Evolutionary conservation across 805 yeast genomes (phyloP).

Genomic region (Barnettozyma wickerhamii): DNA sequence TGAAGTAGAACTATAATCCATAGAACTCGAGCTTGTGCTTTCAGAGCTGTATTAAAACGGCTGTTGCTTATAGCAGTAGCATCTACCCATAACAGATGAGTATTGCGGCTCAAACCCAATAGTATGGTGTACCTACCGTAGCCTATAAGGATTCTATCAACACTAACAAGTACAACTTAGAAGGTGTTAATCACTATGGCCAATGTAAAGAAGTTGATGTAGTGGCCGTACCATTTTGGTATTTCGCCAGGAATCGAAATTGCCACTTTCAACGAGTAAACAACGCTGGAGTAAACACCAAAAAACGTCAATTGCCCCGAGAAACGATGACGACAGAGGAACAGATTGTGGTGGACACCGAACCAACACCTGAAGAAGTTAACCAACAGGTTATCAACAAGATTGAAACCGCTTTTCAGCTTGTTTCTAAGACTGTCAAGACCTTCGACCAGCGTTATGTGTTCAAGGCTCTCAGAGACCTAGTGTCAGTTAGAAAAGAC

Average conservation of each 20-base stretch:
- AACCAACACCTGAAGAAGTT: slow-evolving; percentile 26
- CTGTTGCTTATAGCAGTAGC: too few species aligned
- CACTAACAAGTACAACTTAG: too few species aligned
- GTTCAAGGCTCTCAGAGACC: slow-evolving; percentile 78
- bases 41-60: too few species aligned
- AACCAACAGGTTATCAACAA: slow-evolving; percentile 29
- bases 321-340: slow-evolving; percentile 22
- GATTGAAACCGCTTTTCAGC: slow-evolving; percentile 29
- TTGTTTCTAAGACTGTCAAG: slow-evolving; percentile 51
- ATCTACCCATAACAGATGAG: too few species aligned
- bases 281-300: too few species aligned
- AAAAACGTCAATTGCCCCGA: too few species aligned
- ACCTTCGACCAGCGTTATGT: slow-evolving; percentile 84
- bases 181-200: too few species aligned
- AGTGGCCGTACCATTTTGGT: neutral
- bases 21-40: too few species aligned
- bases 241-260: neutral
- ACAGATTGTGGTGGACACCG: slow-evolving; percentile 23
- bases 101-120: too few species aligned
- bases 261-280: slow-evolving; percentile 5
- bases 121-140: too few species aligned
- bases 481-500: slow-evolving; percentile 68
- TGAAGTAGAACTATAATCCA: too few species aligned
- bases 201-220: neutral
- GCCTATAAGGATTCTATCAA: too few species aligned